Base-by-base conservation (phyloP, 129 eudicot species). In the Helianthus tuberosus region DNA sequence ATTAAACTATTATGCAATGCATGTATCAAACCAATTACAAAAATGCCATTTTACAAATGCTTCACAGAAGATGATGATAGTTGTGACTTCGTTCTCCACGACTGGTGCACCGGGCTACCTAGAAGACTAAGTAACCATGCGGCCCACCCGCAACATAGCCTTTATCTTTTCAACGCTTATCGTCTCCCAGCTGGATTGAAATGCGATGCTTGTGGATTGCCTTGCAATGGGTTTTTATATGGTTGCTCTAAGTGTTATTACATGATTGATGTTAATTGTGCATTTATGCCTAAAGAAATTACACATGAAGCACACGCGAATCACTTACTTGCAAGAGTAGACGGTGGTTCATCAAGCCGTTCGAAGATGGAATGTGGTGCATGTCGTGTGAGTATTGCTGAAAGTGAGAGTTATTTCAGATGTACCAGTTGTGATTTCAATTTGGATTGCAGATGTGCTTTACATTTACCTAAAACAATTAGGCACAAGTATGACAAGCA, bases 231-330 rank as follows among this genome's bases (percentile, higher is more conserved):
- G 5, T 68, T 68, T 47, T 11, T 43, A 48, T 68, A 68, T 6
- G 1, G 25, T 20, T 20, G 23, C 23, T 20, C 0, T 20, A 0
- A 20, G 23, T 20, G 23, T 20, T 0, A 20, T 0, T 20, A 20
- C 23, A 20, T 20, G 23, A 20, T 48, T 47, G 72, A 68, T 68
- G 44, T 68, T 27, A 23, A 68, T 10, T 68, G 72, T 68, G 59
- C 13, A 6, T 48, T 23, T 43, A 13, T 48, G 14, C 59, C 72
- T 23, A 3, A 47, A 47, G 17, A 68, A 46, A 68, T 25, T 3
- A 50, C 43, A 48, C 72, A 68, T 48, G 72, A 68, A 68, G 58
- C 72, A 6, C 72, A 68, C 43, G 59, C 72, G 8, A 13, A 48
- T 12, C 72, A 68, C 59, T 1, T 47, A 25, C 72, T 68, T 27